Base-by-base conservation (phyloP, 306 rosid genomes). In the Lagenaria siceraria region DNA sequence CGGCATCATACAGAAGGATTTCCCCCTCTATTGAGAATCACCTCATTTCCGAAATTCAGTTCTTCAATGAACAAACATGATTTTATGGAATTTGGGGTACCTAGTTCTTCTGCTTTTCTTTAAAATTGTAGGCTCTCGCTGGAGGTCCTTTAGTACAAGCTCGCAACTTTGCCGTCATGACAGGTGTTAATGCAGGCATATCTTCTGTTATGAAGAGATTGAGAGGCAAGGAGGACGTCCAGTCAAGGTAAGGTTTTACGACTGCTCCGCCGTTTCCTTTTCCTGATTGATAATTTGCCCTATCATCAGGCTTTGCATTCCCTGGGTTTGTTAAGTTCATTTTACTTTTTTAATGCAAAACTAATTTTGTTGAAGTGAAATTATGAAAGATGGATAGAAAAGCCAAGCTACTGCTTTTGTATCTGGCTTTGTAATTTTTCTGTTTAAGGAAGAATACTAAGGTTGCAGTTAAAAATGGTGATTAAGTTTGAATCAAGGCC, bases 131-230 rank as follows among this genome's bases (percentile, higher is more conserved):
- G 99, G 97, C 96, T 78, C 93, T 96, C 59, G 80, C 96, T 43
- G 99, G 99, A 22, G 99, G 99, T 70, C 98, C 98, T 17, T 76
- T 88, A 36, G 73, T 89, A 58, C 98, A 96, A 86, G 99, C 99
- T 60, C 90, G 99, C 24, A 96, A 96, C 81, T 96, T 96, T 82
- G 99, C 99, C 69, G 97, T 96, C 61, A 92, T 96, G 97, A 92
- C 98, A 0, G 99, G 99, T 72, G 97, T 86, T 64, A 96, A 92
- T 83, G 99, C 99, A 24, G 99, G 99, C 43, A 92, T 96, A 76
- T 69, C 99, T 24, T 90, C 90, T 84, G 90, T 92, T 42, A 86
- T 96, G 98, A 96, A 81, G 87, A 93, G 99, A 85, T 2, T 96
- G 73, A 87, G 98, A 81, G 98, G 99, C 63, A 96, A 92, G 86